Base-by-base conservation (phyloP, 441 rosid genomes). In the Hypseocharis bilobata region DNA sequence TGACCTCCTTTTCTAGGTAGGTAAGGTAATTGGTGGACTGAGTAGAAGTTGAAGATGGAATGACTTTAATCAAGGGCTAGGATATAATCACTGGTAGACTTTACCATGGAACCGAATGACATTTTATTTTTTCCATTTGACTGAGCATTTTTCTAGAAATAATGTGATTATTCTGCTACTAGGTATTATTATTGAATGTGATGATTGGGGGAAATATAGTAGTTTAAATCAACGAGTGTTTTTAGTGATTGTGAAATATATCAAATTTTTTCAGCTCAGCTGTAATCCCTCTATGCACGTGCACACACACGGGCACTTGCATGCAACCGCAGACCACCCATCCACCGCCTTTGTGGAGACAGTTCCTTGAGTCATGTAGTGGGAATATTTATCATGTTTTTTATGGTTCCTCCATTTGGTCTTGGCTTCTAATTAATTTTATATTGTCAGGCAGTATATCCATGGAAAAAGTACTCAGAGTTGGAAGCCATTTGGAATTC, bases 401-500 rank as follows among this genome's bases (percentile, higher is more conserved):
- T 22, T 25, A 6, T 32, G 36, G 26, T 67, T 74, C 28, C 22
- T 25, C 5, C 25, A 17, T 65, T 56, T 11, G 34, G 36, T 25
- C 63, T 32, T n/a, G 0, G 38, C 29, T 14, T 55, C 77, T 78
- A 30, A 66, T 64, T 72, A 29, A 64, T 67, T 69, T 45, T 74
- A 3, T 58, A 55, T 60, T 80, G 68, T 67, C 84, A 93, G 99
- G 92, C 86, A 83, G 76, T 63, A 72, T 73, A 75, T 86, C 70
- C 74, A 61, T 67, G 96, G 92, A 68, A 83, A 86, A 77, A 75
- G 66, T 59, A 74, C 81, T 69, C 70, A 83, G 44, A 71, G 63
- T 62, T 77, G 82, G 81, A 89, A 86, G 82, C 74, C 82, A 66
- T 80, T 88, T 75, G 98, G 91, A 78, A 79, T 86, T 72, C 98